Evolutionary conservation across 371 early-diverging fungal species (phyloP).

Genomic region (Mortierella polycephala): DNA sequence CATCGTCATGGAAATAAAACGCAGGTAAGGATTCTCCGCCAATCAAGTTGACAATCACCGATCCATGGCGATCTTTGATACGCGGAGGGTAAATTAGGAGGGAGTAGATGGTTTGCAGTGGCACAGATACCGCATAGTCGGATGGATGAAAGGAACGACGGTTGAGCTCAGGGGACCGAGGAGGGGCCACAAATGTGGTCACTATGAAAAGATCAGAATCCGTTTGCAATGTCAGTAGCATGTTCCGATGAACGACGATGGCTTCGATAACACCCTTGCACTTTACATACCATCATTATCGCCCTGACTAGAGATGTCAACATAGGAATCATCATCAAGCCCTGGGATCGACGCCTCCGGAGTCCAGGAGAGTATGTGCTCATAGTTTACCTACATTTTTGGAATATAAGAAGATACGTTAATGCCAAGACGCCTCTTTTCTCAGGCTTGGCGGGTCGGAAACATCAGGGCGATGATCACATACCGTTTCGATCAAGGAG

Average conservation of each 20-base stretch:
- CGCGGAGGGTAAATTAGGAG: slow-evolving; percentile 59
- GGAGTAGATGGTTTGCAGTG: slow-evolving; percentile 58
- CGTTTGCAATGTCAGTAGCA: too few relatives aligned
- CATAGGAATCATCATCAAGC: slow-evolving; percentile 60
- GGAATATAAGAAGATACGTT: not conserved
- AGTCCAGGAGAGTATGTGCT: slow-evolving; percentile 59
- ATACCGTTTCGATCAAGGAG: slow-evolving; percentile 44
- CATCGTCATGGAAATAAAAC: slow-evolving; percentile 65
- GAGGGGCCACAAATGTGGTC: slow-evolving; percentile 33
- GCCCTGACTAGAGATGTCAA: slow-evolving; percentile 57
- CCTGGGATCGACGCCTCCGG: slow-evolving; percentile 63
- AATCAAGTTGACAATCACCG: slow-evolving; percentile 59
- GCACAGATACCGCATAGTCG: slow-evolving; percentile 61
- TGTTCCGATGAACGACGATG: too few relatives aligned
- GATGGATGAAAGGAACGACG: slow-evolving; percentile 54
- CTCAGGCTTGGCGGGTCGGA: too few relatives aligned
- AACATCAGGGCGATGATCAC: slow-evolving; percentile 11
- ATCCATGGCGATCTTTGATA: slow-evolving; percentile 65
- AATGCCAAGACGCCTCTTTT: slow-evolving; percentile 26
- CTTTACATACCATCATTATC: slow-evolving; percentile 20
- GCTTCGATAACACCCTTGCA: not conserved
- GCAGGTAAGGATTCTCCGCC: slow-evolving; percentile 63
- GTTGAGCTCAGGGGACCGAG: slow-evolving; percentile 39
- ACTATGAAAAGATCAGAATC: slow-evolving; percentile 14
- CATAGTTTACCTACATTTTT: slow-evolving; percentile 24